Evolutionary conservation across 192 early-diverging fungal species (phyloP), one percentile per base, ranked within the genome.

Genomic region (Backusella tuberculispora): DNA sequence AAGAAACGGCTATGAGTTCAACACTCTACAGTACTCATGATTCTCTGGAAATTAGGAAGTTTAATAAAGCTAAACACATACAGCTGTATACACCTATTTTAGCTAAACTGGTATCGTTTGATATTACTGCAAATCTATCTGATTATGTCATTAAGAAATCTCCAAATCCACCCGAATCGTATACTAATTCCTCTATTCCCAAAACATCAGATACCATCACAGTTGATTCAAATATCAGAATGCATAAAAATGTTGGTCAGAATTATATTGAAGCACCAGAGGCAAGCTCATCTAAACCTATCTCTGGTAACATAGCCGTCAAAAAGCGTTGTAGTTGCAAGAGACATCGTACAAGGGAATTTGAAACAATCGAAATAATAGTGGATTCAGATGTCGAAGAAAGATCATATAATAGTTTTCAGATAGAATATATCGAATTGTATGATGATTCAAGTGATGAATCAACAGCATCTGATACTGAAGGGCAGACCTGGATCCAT

Each of bases 31-130:
- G 7, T 9, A 24, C 21, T 26, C 9, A 13, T 12, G 53, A 13
- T 26, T 8, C 26, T 26, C 53, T 24, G 10, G 9, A 6, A 2
- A 60, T 26, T 60, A 24, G 12, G 12, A 60, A 26, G 4, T 60
- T 60, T 12, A 60, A 60, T 19, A 60, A 60, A 60, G 53, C 53
- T 24, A 60, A 60, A 60, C 53, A 60, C n/a, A 26, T 60, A 26
- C 53, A 60, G 24, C 9, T 60, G 21, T 60, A 60, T 60, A 60
- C 53, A 10, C 53, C 53, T 12, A 19, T 60, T 26, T 26, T 60
- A 60, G 53, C 53, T 12, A 60, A 60, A 60, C 26, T 60, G 12
- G 13, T 60, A 8, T 60, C 53, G 12, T 21, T 60, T 4, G 53
- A 60, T 13, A 60, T 60, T 7, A 8, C 21, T 60, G 21, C 53